Evolutionary conservation across 2,329 filamentous ascomycete genomes (phyloP), one percentile per base, ranked within the genome.

Genomic region (Chaetomiaceae sp.): DNA sequence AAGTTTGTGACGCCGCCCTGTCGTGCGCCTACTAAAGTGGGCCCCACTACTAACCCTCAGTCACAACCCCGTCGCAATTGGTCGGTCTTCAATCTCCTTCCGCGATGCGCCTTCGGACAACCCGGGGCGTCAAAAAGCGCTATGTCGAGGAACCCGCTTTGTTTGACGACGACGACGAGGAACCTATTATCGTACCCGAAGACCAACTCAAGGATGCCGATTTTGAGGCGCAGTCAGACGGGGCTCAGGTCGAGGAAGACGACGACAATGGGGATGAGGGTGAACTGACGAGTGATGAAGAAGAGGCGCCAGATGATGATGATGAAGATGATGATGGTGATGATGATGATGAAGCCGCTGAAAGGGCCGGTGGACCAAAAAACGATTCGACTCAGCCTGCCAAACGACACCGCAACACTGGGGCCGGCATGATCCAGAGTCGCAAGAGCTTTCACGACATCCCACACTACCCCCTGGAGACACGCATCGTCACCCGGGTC

Each of bases 381-480:
- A 47, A 27, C 18, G 30, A 33, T 36, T 9, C 25, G 2, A 33
- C 46, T 23, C 51, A 53, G 25, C 51, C 51, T n/a, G n/a, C n/a
- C 13, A 55, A 49, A 41, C 54, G 45, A 16, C 51, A 46, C n/a
- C 61, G 61, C 32, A 62, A 60, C 43, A 25, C 53, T 11, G 56
- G 57, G 6, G 60, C 56, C 23, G 61, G 61, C 44, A 63, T 58
- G 59, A 58, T 60, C 29, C 60, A 62, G 34, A 54, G 51, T 47
- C 59, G 60, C 36, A 60, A 59, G 53, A 49, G 48, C 20, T 67
- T 66, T 49, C 69, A 67, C 29, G 67, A 70, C 34, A 67, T 67
- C 60, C 53, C 68, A 58, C 57, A 64, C n/a, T 67, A 66, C 47
- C 65, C 65, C 4, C 51, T 63, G 2, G 64, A 67, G 42, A 58